Percentiles rank a stretch among this genome's conserved stretches.
These are phyloP conservation scores for Fusarium euwallaceae DNA, from an alignment of 2,329 filamentous ascomycete species.

Conservation along the genomic window DNA sequence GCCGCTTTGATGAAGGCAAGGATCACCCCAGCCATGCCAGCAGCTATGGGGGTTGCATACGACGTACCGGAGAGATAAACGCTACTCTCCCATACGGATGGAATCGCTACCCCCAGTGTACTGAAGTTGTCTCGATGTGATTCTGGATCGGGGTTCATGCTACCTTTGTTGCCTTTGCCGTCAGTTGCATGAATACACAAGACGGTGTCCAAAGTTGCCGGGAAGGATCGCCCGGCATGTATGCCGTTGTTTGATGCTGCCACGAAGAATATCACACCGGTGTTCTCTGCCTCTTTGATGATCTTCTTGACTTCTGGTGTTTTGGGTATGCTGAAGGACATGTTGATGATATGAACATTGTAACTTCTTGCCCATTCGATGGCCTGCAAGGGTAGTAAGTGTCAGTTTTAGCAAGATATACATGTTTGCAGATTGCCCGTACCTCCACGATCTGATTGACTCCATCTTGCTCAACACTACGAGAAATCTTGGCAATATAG, in stretches of 20 bases:
- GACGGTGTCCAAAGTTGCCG: not conserved
- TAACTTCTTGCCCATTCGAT: not conserved
- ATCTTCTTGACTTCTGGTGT: not conserved
- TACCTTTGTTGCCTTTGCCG: not conserved
- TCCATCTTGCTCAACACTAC: not conserved
- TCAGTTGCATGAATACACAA: not conserved
- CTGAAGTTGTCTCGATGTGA: not conserved
- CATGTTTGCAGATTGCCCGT: not conserved
- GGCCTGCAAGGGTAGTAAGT: not conserved
- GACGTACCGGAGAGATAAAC: not conserved
- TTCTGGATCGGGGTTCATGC: not conserved
- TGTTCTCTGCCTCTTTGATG: not conserved
- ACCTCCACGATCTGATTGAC: not conserved
- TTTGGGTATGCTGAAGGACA: not conserved
- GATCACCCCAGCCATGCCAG: not conserved
- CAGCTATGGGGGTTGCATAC: not conserved
- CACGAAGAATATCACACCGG: not conserved
- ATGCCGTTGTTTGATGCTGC: not conserved
- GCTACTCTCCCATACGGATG: not conserved
- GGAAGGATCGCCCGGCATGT: not conserved
- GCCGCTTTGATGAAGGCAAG: not conserved
- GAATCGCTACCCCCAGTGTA: not conserved
- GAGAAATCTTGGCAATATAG: not conserved
- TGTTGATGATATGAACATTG: not conserved
- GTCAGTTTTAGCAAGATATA: too few species aligned